Conservation (phyloP, 495 filamentous ascomycete genomes). For the Rhypophila decipiens region DNA sequence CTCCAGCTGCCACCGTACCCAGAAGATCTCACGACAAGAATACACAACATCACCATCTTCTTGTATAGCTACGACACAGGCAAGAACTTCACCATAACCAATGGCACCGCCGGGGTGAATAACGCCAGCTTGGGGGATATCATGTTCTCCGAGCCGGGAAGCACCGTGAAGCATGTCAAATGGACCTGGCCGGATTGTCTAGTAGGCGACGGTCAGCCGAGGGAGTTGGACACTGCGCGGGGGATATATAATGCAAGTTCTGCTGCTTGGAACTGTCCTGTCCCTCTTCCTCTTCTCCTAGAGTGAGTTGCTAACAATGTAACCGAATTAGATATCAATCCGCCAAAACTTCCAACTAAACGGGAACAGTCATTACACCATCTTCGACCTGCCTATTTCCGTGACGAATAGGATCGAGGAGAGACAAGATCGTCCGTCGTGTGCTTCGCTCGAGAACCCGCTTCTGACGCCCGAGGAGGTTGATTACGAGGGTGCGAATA, state of each 20-base stretch:
- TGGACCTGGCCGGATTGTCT: constrained; percentile 63
- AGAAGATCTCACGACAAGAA: constrained; percentile 40
- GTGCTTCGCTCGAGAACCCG: constrained; percentile 40
- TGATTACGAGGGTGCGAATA: constrained; percentile 24
- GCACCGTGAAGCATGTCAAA: constrained; percentile 64
- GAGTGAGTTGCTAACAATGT: constrained; percentile 4
- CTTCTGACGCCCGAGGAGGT: constrained; percentile 35
- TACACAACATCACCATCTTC: constrained; percentile 61
- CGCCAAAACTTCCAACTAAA: constrained; percentile 62
- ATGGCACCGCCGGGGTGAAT: constrained; percentile 51
- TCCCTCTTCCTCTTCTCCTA: background rate
- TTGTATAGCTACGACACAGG: constrained; percentile 53
- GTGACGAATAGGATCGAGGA: constrained; percentile 57
- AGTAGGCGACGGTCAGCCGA: constrained; percentile 47
- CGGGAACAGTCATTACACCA: constrained; percentile 56
- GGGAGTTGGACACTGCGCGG: constrained; percentile 26
- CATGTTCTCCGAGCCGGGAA: constrained; percentile 52
- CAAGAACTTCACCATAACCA: constrained; percentile 63
- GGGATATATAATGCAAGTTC: constrained; percentile 44
- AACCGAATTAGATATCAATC: constrained; percentile 56
- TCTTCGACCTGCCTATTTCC: constrained; percentile 60
- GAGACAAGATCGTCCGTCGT: constrained; percentile 32
- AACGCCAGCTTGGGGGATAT: constrained; percentile 54
- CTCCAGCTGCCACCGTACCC: constrained; percentile 51
- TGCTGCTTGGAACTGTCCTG: background rate